Conservation (phyloP, 2,329 filamentous ascomycete species). For the Incumbomyces delicatus region DNA sequence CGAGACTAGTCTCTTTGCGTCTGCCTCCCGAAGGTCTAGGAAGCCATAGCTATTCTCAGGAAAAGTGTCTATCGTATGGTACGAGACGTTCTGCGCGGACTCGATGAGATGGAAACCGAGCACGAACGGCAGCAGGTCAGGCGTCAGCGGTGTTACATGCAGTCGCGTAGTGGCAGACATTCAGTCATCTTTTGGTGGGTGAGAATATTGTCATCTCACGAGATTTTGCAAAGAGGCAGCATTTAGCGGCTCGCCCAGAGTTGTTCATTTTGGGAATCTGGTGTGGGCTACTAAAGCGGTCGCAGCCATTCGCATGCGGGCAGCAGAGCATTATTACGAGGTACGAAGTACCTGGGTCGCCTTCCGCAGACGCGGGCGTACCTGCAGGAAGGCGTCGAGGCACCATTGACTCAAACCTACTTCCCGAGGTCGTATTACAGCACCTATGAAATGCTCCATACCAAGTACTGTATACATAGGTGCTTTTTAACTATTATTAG, state of each 20-base stretch:
- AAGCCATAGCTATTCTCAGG: slow-evolving; percentile 87
- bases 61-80: slow-evolving; percentile 74
- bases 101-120: slow-evolving; percentile 58
- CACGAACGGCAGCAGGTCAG: slow-evolving; percentile 59
- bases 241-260: neutral
- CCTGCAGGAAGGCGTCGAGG: no score
- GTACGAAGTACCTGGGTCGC: no score
- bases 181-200: neutral
- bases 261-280: no score
- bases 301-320: no score
- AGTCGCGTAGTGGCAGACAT: slow-evolving; percentile 43
- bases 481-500: no score
- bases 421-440: no score
- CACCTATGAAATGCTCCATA: no score
- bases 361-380: no score
- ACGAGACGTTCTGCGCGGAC: slow-evolving; percentile 72
- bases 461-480: no score
- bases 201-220: neutral
- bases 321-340: no score
- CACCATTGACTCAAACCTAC: no score
- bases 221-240: neutral
- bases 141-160: slow-evolving; percentile 79
- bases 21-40: slow-evolving; percentile 67
- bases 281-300: no score
- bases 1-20: slow-evolving; percentile 83